Percentiles rank a stretch among this genome's conserved stretches.
These are phyloP conservation scores for Colletotrichum tofieldiae DNA, from an alignment of 2,329 filamentous ascomycete species.

Conservation along the genomic window DNA sequence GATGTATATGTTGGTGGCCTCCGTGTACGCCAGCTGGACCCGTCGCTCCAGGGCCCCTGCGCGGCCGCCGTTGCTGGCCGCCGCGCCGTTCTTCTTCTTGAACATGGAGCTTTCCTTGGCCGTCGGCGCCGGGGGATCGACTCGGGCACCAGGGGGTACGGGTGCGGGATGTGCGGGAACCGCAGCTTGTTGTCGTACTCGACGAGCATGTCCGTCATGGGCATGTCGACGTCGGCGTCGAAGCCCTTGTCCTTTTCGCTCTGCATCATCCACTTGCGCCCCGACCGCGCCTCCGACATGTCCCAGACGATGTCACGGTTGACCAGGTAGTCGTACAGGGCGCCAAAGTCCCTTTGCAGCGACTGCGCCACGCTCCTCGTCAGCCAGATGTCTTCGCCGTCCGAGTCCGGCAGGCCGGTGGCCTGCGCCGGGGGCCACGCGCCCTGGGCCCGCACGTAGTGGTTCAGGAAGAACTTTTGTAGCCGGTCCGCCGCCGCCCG, in stretches of 20 bases:
- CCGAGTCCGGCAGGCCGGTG: conserved; percentile 45
- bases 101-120: conserved; percentile 51
- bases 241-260: conserved; percentile 63
- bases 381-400: conserved; percentile 70
- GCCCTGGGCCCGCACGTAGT: conserved; percentile 72
- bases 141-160: conserved; percentile 76
- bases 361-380: conserved; percentile 70
- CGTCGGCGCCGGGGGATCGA: conserved; percentile 55
- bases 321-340: conserved; percentile 80
- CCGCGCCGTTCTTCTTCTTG: conserved; percentile 51
- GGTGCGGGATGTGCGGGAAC: conserved; percentile 77
- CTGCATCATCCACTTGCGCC: conserved; percentile 77
- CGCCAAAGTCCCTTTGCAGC: conserved; percentile 77
- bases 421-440: conserved; percentile 67
- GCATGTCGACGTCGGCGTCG: conserved; percentile 70
- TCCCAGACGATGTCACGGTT: conserved; percentile 79
- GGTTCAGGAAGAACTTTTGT: conserved; percentile 71
- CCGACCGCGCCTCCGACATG: conserved; percentile 71
- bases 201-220: conserved; percentile 77
- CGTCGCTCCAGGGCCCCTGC: conserved; percentile 61
- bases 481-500: conserved; percentile 72
- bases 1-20: conserved; percentile 72
- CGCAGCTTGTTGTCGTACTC: conserved; percentile 75
- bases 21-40: conserved; percentile 71
- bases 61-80: conserved; percentile 43